A percentile compares a stretch with the other conserved stretches of the same genome.
These are phyloP conservation scores for Coprinopsis marcescibilis DNA, from an alignment of 768 basidiomycete species.

Conservation along the genomic window DNA sequence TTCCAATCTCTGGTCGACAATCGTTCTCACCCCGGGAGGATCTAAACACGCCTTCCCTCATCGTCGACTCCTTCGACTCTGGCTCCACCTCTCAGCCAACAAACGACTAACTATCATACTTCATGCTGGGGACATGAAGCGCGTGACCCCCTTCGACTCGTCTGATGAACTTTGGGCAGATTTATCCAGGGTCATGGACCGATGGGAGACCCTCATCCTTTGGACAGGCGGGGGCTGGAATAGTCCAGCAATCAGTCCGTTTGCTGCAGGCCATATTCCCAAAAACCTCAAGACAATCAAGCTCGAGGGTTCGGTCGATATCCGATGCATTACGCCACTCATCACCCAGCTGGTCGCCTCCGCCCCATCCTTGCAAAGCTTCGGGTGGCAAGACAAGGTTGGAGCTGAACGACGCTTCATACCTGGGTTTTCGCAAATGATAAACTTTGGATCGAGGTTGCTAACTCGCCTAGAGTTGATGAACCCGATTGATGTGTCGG, in stretches of 20 bases:
- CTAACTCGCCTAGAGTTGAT: background rate
- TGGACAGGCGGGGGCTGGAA: background rate
- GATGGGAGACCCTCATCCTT: conserved; percentile 1
- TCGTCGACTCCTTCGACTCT: background rate
- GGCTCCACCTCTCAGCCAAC: background rate
- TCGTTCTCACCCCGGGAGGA: background rate
- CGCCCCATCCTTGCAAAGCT: background rate
- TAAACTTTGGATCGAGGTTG: background rate
- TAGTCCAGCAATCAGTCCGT: background rate
- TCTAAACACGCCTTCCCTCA: background rate
- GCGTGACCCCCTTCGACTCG: background rate
- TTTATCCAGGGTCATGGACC: background rate
- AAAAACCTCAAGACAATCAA: background rate
- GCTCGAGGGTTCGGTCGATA: background rate
- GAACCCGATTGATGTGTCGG: background rate
- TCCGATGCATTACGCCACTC: background rate
- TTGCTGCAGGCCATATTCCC: too few species aligned
- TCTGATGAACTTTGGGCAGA: background rate
- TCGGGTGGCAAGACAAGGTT: background rate
- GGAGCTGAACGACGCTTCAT: background rate
- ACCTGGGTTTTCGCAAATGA: background rate
- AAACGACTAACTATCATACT: background rate
- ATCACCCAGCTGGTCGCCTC: background rate
- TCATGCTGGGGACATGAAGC: background rate
- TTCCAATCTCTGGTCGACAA: background rate